A percentile compares a stretch with the other conserved stretches of the same genome.
Evolutionary conservation across 2,329 filamentous ascomycete species (phyloP).

Genomic region (Fonsecaea multimorphosa): DNA sequence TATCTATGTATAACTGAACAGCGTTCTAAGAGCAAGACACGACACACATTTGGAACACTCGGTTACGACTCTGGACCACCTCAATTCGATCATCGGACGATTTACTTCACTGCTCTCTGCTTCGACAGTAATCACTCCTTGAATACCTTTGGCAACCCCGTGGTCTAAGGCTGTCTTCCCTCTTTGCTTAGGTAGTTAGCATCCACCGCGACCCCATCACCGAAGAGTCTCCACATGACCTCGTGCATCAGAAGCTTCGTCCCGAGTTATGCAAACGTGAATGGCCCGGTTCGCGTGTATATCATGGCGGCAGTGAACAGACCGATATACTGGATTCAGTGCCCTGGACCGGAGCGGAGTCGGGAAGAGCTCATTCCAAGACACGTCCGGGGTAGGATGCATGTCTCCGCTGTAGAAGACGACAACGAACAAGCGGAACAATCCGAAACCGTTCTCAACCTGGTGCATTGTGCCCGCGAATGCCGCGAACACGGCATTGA

Average conservation of each 20-base stretch:
- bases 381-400: constrained; percentile 29
- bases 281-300: constrained; percentile 24
- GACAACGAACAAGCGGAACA: background rate
- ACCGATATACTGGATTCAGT: constrained; percentile 11
- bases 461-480: constrained; percentile 24
- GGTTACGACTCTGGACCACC: background rate
- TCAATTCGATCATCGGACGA: background rate
- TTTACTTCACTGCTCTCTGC: background rate
- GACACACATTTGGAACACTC: background rate
- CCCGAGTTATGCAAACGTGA: constrained; percentile 36
- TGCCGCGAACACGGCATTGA: constrained; percentile 29
- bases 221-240: constrained; percentile 44
- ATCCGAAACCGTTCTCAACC: constrained; percentile 21
- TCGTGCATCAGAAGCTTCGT: constrained; percentile 45
- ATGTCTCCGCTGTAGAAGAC: no score
- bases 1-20: background rate
- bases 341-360: constrained; percentile 23
- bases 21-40: background rate
- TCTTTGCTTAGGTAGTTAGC: constrained; percentile 28
- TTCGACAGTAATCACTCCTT: background rate
- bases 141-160: background rate
- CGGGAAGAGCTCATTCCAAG: constrained; percentile 32
- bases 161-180: background rate
- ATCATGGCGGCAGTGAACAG: constrained; percentile 15
- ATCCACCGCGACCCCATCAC: constrained; percentile 39